Evolutionary conservation across 257 asterid species (phyloP), one percentile per base, ranked within the genome.

Genomic region (Petunia axillaris): DNA sequence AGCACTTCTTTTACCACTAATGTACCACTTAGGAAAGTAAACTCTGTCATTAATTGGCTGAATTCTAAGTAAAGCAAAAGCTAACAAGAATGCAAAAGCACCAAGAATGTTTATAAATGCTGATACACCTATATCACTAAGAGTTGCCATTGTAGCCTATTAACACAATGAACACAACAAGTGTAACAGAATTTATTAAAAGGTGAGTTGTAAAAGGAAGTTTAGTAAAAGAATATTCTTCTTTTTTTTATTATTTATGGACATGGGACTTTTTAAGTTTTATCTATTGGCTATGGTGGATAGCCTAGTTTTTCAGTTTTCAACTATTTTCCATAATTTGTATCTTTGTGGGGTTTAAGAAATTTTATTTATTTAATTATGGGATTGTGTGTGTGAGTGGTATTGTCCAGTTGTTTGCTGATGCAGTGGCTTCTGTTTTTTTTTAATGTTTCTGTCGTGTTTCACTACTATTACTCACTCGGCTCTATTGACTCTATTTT

Each of bases 11-110:
- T 89, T 92, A 74, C 97, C 97, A 75, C 15, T 82, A 85, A 91
- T 89, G 90, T 96, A 96, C 99, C 98, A 96, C 82, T 96, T 96
- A 39, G 99, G 91, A 74, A 96, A 96, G 82, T 96, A 96, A 89
- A 96, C 91, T 79, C 98, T 89, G 82, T 96, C 98, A 82, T 96
- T 96, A 78, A 96, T 83, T 16, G 99, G 99, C 89, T 96, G 99
- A 84, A 94, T 86, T 79, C 99, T 90, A 43, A 96, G 91, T 83
- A 96, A 36, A 0, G 99, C 99, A 86, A 96, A 96, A 77, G 98
- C 98, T 57, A 94, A 76, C 88, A 96, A 88, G 91, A 96, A 94
- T 4, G 97, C 90, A 76, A 92, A 91, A 10, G 97, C 91, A 67
- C 89, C 71, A 55, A 96, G 68, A 77, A 93, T 90, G 87, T 96